Evolutionary conservation across 2,329 filamentous ascomycete species (phyloP).

Genomic region (Stylonectria norvegica): DNA sequence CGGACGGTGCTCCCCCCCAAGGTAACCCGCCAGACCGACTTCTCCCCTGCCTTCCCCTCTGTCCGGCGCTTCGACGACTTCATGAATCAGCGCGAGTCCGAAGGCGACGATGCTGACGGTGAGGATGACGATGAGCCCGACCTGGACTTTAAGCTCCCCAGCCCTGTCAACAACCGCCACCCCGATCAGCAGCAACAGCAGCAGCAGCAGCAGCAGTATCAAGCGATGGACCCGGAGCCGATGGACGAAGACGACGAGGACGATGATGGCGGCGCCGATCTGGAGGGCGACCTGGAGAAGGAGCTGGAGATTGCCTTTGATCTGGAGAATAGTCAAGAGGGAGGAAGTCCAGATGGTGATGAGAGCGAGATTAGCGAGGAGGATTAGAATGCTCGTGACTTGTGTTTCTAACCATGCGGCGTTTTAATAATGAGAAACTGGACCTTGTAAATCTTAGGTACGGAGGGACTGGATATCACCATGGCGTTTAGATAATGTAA

Average conservation of each 20-base stretch:
- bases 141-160: constrained; percentile 50
- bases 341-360: constrained; percentile 49
- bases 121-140: constrained; percentile 49
- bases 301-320: constrained; percentile 50
- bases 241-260: constrained; percentile 31
- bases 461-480: too few relatives aligned
- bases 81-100: constrained; percentile 43
- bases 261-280: constrained; percentile 28
- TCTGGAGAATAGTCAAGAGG: constrained; percentile 52
- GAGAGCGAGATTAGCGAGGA: constrained; percentile 67
- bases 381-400: constrained; percentile 41
- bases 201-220: constrained; percentile 21
- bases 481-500: constrained; percentile 1
- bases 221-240: constrained; percentile 29
- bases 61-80: constrained; percentile 53
- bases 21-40: constrained; percentile 36
- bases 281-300: constrained; percentile 45
- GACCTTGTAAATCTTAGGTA: too few relatives aligned
- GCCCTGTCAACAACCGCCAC: constrained; percentile 45
- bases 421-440: too few relatives aligned
- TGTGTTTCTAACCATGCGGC: constrained; percentile 1
- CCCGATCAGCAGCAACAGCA: neutral
- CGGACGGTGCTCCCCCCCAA: constrained; percentile 45
- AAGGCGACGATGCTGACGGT: constrained; percentile 46
- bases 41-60: constrained; percentile 48